These are phyloP conservation scores for Globisporangium takayamanum DNA, from an alignment of 352 stramenopile genomes.

Conservation along the genomic window DNA sequence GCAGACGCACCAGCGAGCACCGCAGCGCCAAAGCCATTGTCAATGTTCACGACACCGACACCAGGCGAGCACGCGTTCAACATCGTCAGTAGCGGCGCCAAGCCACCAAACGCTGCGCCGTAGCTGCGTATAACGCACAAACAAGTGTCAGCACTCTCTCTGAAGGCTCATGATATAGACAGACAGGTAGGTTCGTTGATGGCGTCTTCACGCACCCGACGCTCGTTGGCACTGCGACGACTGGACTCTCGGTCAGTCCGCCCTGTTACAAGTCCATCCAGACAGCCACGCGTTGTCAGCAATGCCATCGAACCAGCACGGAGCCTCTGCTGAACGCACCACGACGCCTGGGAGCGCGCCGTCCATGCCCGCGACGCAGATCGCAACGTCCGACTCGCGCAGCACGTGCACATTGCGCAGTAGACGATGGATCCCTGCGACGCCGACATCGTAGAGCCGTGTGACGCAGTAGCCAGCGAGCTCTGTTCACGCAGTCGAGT, in stretches of 20 bases:
- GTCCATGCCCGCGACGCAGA: constrained; percentile 97
- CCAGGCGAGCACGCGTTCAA: constrained; percentile 96
- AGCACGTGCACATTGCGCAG: constrained; percentile 84
- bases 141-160: not conserved
- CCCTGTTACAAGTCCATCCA: constrained; percentile 25
- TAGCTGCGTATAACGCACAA: constrained; percentile 28
- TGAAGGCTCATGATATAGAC: not conserved
- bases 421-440: constrained; percentile 92
- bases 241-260: constrained; percentile 71
- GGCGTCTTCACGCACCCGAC: constrained; percentile 77
- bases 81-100: constrained; percentile 96
- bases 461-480: constrained; percentile 81
- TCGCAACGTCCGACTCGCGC: constrained; percentile 86
- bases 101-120: constrained; percentile 79
- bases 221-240: constrained; percentile 90
- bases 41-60: constrained; percentile 99
- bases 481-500: constrained; percentile 34
- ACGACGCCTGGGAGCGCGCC: constrained; percentile 96
- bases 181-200: not conserved
- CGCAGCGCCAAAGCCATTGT: constrained; percentile 97
- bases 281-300: not conserved
- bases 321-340: constrained; percentile 34
- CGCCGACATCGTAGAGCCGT: constrained; percentile 90
- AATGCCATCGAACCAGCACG: not conserved
- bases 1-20: constrained; percentile 65